Base-by-base conservation (phyloP, 2,329 filamentous ascomycete species). In the Iodosphaeria phyllophila region DNA sequence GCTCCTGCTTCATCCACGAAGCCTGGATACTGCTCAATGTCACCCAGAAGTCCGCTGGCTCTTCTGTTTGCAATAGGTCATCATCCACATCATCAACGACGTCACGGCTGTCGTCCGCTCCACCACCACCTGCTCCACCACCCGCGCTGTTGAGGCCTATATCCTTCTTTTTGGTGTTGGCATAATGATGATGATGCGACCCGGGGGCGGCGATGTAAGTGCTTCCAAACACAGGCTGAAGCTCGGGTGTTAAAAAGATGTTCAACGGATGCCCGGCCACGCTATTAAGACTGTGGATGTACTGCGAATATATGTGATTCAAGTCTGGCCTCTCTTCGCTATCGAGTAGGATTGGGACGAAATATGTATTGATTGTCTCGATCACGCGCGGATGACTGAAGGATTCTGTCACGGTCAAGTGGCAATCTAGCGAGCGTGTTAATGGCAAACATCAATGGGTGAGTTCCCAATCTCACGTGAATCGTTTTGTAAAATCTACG, bases 241-340 rank as follows among this genome's bases (percentile, higher is more conserved):
- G 63, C 36, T 92, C 74, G 1, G 89, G 83, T 0, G 89, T 98
- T 16, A 95, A 63, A 45, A 98, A 95, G n/a, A 92, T 74, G 42
- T 93, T 95, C 31, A 95, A 54, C 1, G 89, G 89, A 84, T 89
- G 95, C 19, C 89, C 89, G 7, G 83, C 86, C 2, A 69, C 74
- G 12, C 78, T 83, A 30, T 77, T 92, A 8, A 89, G 86, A 2
- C 86, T 86, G 46, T 93, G 83, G 20, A 92, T 75, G 48, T 92
- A 98, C 54, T 92, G 92, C 82, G 93, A 93, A 48, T 95, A 95
- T 35, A 95, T 84, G 32, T 78, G 73, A 43, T 98, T 89, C 34
- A 95, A 71, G 43, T 95, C 84, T 6, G 86, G 86, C 14, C 86
- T 72, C 50, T 92, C 82, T 50, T 98, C 89, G 31, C 84, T 71